Percentiles rank a stretch among this genome's conserved stretches.
Conservation (phyloP, 306 rosid species). For the Lathyrus sativus region DNA sequence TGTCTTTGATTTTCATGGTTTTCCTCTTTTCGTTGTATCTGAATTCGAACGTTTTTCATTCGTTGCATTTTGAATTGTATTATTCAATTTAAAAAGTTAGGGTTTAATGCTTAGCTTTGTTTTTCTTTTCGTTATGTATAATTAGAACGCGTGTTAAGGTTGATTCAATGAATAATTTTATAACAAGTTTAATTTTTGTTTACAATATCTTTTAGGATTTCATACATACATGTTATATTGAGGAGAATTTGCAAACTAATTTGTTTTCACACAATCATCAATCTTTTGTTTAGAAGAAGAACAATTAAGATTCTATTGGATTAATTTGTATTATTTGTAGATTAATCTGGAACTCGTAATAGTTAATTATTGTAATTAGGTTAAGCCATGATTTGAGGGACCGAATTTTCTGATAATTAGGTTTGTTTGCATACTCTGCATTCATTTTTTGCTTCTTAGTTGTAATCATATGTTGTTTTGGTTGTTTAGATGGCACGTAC, state of each 20-base stretch:
- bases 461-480: too few relatives aligned
- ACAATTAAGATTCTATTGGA: not conserved
- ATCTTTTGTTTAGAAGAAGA: not conserved
- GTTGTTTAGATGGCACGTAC: slow-evolving; percentile 88
- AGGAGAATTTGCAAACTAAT: not conserved
- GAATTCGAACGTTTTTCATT: not conserved
- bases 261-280: not conserved
- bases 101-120: not conserved
- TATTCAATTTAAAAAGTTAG: not conserved
- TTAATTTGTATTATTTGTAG: not conserved
- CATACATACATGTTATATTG: not conserved
- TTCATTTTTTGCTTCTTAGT: too few relatives aligned
- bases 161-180: too few relatives aligned
- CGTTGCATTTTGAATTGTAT: not conserved
- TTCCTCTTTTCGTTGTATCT: not conserved
- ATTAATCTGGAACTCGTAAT: not conserved
- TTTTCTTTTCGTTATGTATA: not conserved
- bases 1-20: not conserved
- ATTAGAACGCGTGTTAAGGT: not conserved
- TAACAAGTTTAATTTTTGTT: not conserved
- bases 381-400: not conserved
- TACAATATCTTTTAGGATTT: not conserved
- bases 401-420: too few relatives aligned
- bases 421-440: too few relatives aligned
- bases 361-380: not conserved